Evolutionary conservation across 2,329 filamentous ascomycete genomes (phyloP).

Genomic region (Metarhizium guizhouense): DNA sequence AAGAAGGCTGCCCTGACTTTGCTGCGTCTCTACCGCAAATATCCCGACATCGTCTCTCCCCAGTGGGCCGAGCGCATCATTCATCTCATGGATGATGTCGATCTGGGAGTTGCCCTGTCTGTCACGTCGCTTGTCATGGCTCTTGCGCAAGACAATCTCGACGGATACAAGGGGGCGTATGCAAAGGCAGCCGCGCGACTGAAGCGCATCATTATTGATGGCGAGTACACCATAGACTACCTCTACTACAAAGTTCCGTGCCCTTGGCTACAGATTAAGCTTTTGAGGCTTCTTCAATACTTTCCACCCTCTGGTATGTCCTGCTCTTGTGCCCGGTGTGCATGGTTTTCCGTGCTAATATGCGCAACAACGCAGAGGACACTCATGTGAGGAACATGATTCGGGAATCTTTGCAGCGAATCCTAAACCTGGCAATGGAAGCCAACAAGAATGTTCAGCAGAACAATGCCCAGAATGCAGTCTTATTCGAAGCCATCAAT

Average conservation of each 20-base stretch:
- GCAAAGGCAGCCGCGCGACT: conserved; percentile 84
- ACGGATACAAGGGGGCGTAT: conserved; percentile 89
- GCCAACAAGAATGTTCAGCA: conserved; percentile 98
- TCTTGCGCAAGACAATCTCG: conserved; percentile 85
- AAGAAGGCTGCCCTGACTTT: conserved; percentile 96
- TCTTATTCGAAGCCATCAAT: conserved; percentile 97
- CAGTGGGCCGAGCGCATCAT: conserved; percentile 98
- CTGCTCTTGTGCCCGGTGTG: neutral
- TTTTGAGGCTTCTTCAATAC: conserved; percentile 86
- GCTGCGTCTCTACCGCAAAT: conserved; percentile 87
- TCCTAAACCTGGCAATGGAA: conserved; percentile 85
- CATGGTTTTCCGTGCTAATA: neutral
- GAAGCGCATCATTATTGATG: conserved; percentile 84
- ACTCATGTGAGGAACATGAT: conserved; percentile 87
- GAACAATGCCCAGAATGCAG: conserved; percentile 97
- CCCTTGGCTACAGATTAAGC: conserved; percentile 95
- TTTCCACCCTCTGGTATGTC: conserved; percentile 79
- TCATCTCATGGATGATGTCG: conserved; percentile 94
- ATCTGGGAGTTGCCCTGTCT: conserved; percentile 89
- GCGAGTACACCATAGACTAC: conserved; percentile 83
- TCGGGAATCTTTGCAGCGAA: conserved; percentile 81
- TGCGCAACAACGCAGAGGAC: conserved; percentile 56
- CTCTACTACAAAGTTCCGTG: conserved; percentile 99
- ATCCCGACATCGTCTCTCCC: conserved; percentile 84
- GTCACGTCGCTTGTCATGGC: conserved; percentile 95